phyloP scores from a whole-genome alignment of 352 stramenopile species.

The Phytopythium litorale region DNA sequence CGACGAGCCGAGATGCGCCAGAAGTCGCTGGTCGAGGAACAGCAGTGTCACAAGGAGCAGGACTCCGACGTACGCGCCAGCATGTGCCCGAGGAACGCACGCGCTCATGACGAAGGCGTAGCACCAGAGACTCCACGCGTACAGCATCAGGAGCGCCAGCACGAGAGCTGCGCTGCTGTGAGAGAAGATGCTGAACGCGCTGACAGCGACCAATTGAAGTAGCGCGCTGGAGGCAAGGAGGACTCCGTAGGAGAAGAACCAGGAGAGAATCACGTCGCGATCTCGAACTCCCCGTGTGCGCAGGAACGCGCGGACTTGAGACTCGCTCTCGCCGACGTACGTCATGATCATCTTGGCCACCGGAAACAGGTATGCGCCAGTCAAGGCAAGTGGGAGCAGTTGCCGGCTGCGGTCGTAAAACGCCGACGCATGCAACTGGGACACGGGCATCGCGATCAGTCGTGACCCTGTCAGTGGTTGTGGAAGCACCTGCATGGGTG shows the following conservation, averaged over 20 bases:
- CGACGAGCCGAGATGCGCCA: constrained; percentile 20
- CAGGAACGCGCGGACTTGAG: constrained; percentile 24
- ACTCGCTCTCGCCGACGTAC: constrained; percentile 31
- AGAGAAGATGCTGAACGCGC: constrained; percentile 22
- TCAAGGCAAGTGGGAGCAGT: constrained; percentile 28
- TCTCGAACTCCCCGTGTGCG: constrained; percentile 33
- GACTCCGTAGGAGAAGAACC: constrained; percentile 36
- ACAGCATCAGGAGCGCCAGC: constrained; percentile 26
- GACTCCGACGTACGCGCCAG: constrained; percentile 30
- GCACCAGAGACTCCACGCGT: constrained; percentile 25
- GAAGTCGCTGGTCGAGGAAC: constrained; percentile 15
- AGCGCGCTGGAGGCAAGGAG: constrained; percentile 26
- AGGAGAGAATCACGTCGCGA: constrained; percentile 30
- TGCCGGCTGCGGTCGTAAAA: constrained; percentile 34
- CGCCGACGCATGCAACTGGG: constrained; percentile 12
- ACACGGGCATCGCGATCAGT: constrained; percentile 28
- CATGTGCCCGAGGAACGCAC: constrained; percentile 29
- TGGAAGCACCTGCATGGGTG: constrained; percentile 26
- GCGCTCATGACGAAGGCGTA: constrained; percentile 31
- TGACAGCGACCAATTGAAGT: constrained; percentile 23
- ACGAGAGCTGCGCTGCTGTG: constrained; percentile 24
- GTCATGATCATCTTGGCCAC: constrained; percentile 26
- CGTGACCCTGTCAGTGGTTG: constrained; percentile 28
- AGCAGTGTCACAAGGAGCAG: constrained; percentile 32
- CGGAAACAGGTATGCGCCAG: constrained; percentile 22